Conservation (phyloP, 2,329 filamentous ascomycete species). For the Coniosporium tulheliwenetii region DNA sequence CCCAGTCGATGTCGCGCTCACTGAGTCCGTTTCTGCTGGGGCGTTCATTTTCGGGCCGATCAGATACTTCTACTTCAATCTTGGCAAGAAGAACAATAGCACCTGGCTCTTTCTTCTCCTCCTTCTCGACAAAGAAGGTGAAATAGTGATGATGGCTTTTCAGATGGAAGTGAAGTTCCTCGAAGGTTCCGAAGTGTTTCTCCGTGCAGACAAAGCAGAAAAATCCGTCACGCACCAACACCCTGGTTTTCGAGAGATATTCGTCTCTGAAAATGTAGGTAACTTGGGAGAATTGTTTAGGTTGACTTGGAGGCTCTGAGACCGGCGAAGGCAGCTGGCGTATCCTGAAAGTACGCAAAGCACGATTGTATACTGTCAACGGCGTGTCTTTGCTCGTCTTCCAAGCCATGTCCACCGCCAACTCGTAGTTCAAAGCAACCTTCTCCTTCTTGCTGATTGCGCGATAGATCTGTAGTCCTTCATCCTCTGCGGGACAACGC, state of each 20-base stretch:
- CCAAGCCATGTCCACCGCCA: slow-evolving; percentile 13
- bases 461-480: slow-evolving; percentile 9
- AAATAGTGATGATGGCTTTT: neutral
- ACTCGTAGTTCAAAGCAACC: slow-evolving; percentile 7
- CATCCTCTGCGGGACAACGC: slow-evolving; percentile 6
- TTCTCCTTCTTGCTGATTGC: slow-evolving; percentile 4
- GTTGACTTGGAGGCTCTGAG: slow-evolving; percentile 1
- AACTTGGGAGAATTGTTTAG: slow-evolving; percentile 6
- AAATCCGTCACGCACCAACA: slow-evolving; percentile 3
- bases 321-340: slow-evolving; percentile 3
- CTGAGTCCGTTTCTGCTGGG: too few species aligned
- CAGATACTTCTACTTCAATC: too few species aligned
- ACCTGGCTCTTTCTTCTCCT: neutral
- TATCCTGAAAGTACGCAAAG: slow-evolving; percentile 2
- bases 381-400: slow-evolving; percentile 5
- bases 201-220: slow-evolving; percentile 10
- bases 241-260: slow-evolving; percentile 4
- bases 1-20: neutral
- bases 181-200: slow-evolving; percentile 4
- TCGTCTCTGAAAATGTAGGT: slow-evolving; percentile 6
- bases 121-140: neutral
- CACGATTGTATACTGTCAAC: slow-evolving; percentile 12
- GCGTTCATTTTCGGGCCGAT: too few species aligned
- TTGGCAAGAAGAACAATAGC: neutral
- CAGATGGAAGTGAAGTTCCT: slow-evolving; percentile 3